Conservation (phyloP, 768 basidiomycete genomes). For the Macrolepiota fuliginosa region DNA sequence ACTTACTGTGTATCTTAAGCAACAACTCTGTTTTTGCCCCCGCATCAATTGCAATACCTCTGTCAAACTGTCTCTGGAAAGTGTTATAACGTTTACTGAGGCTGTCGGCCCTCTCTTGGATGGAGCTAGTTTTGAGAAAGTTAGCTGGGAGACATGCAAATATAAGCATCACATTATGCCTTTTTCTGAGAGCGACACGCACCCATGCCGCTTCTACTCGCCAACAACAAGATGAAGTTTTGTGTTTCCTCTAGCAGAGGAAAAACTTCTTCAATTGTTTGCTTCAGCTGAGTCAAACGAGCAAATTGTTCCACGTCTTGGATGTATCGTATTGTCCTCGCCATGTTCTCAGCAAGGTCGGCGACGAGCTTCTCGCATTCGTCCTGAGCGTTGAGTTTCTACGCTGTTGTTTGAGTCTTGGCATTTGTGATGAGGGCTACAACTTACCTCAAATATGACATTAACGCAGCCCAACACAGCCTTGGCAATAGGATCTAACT, state of each 20-base stretch:
- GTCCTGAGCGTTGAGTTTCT: constrained; percentile 19
- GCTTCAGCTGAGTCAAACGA: constrained; percentile 17
- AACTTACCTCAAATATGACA: constrained; percentile 17
- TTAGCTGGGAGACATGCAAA: constrained; percentile 3
- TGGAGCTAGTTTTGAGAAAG: constrained; percentile 10
- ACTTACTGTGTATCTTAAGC: constrained; percentile 14
- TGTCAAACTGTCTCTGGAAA: constrained; percentile 23
- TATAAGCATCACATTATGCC: neutral
- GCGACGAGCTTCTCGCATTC: constrained; percentile 14
- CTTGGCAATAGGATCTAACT: constrained; percentile 19
- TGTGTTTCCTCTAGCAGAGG: constrained; percentile 22
- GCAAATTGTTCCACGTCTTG: constrained; percentile 24
- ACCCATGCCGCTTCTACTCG: constrained; percentile 14
- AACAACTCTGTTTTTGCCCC: constrained; percentile 15
- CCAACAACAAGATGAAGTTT: constrained; percentile 20
- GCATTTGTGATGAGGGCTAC: neutral
- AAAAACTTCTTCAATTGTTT: constrained; percentile 20
- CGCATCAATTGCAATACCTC: constrained; percentile 22
- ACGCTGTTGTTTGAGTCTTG: neutral
- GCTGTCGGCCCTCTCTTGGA: constrained; percentile 16
- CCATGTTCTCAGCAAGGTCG: constrained; percentile 21
- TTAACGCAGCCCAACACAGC: constrained; percentile 21
- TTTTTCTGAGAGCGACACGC: neutral
- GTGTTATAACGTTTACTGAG: constrained; percentile 17
- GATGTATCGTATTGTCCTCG: constrained; percentile 19